Evolutionary conservation across 83 land plant genomes (phyloP).

Genomic region (Isoetes engelmannii): DNA sequence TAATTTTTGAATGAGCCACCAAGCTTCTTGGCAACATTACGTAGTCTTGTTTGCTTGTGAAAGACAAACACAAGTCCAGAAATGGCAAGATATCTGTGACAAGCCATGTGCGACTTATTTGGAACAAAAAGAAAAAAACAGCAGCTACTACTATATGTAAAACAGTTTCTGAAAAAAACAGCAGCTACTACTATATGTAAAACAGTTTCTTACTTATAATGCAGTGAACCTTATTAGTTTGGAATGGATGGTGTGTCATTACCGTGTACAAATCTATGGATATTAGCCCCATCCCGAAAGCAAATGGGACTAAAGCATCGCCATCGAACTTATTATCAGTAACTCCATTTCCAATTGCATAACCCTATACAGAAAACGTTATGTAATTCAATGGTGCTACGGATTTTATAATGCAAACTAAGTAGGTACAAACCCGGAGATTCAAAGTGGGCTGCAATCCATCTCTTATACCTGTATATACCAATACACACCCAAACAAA

Average conservation of each 20-base stretch:
- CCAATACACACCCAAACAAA: not conserved
- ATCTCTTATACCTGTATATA: slow-evolving; percentile 53
- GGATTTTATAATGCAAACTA: slow-evolving; percentile 4
- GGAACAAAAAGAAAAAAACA: not conserved
- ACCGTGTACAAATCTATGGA: slow-evolving; percentile 65
- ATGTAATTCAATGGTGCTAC: not conserved
- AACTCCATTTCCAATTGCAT: slow-evolving; percentile 86
- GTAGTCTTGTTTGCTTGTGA: too few species aligned
- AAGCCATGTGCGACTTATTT: not conserved
- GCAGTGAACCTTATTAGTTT: too few species aligned
- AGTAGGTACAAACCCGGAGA: slow-evolving; percentile 51
- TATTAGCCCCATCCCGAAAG: slow-evolving; percentile 90
- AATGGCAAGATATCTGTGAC: not conserved
- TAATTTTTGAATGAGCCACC: too few species aligned
- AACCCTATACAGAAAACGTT: slow-evolving; percentile 48
- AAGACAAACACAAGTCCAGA: not conserved
- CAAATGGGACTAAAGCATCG: slow-evolving; percentile 89
- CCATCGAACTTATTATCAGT: slow-evolving; percentile 70
- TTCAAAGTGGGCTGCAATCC: slow-evolving; percentile 56
- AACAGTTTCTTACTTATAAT: not conserved
- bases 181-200: not conserved
- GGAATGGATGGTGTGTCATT: not conserved
- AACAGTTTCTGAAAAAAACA: not conserved
- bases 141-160: not conserved
- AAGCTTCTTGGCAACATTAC: too few species aligned